Evolutionary conservation across 2,329 filamentous ascomycete species (phyloP).

Genomic region (Pseudogymnoascus sp.): DNA sequence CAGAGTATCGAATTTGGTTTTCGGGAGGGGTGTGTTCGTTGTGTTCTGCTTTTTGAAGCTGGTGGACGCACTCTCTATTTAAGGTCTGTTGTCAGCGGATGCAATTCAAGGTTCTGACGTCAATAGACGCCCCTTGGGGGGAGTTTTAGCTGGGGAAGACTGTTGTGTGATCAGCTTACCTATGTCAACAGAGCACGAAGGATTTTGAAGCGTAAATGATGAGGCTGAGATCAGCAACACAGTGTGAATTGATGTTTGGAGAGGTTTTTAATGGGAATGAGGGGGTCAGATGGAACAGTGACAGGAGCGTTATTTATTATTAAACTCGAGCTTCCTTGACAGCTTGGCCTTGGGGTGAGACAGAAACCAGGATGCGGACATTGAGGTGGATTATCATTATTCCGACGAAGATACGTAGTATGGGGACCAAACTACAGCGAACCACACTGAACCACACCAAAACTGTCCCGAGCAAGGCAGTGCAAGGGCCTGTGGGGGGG

Average conservation of each 20-base stretch:
- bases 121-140: background rate
- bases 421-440: background rate
- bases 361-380: conserved; percentile 5
- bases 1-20: background rate
- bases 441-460: background rate
- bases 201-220: conserved; percentile 7
- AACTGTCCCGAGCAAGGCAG: background rate
- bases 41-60: background rate
- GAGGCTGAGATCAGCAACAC: conserved; percentile 1
- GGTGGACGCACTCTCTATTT: conserved; percentile 1
- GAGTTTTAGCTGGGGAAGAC: background rate
- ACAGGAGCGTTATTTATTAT: conserved; percentile 7
- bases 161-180: background rate
- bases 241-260: background rate
- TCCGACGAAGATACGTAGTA: background rate
- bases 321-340: conserved; percentile 8
- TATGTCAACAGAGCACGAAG: conserved; percentile 5
- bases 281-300: background rate
- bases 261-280: background rate
- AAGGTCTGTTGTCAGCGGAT: conserved; percentile 1
- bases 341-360: conserved; percentile 6
- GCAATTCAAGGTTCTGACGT: conserved; percentile 6
- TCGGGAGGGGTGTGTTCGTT: conserved; percentile 15
- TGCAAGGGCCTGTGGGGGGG: background rate
- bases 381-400: conserved; percentile 3